Evolutionary conservation across 2,329 filamentous ascomycete genomes (phyloP), one percentile per base, ranked within the genome.

Genomic region (Nigrospora sphaerica): DNA sequence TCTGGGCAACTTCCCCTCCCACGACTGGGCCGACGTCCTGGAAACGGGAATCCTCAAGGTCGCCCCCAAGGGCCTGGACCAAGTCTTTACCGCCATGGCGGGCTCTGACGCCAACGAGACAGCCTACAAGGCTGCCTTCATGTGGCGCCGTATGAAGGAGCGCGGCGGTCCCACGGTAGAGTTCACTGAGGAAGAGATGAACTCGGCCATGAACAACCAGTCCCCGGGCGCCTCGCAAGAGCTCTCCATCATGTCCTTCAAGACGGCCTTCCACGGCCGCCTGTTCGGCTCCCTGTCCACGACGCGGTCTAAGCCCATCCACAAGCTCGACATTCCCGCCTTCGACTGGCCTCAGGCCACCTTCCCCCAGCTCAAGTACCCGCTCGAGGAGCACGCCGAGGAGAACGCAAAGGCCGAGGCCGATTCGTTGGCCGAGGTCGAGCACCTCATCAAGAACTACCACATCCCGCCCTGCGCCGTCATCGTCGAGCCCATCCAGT

Each of bases 51-150:
- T 95, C 51, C 81, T 96, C 56, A 83, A 80, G 59, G 88, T 88
- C 42, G 88, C 90, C 0, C 91, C 90, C 49, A 85, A 85, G 64
- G 90, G 90, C 32, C 72, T 92, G 52, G 72, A 90, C 73, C 87
- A 95, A 67, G 89, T 95, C 57, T 95, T 95, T 72, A 95, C 90
- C 16, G 88, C 85, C 54, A 86, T 89, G 74, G 81, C 89, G 45
- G 90, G 90, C 51, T 95, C 88, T 17, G 90, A 95, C 61, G 90
- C 90, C 68, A 95, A 95, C 71, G 91, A 95, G 72, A 86, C 88
- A 32, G 91, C 91, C 38, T 95, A 89, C 80, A 95, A 95, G 73
- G 90, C 90, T 10, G 90, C 91, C 42, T 95, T 95, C 72, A 95
- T 95, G 84, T 95, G 85, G 78, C 84, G 85, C 61, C 83, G 87